phyloP scores from a whole-genome alignment of 225 moss, liverwort and hornwort species.

The Neckera pumila region DNA sequence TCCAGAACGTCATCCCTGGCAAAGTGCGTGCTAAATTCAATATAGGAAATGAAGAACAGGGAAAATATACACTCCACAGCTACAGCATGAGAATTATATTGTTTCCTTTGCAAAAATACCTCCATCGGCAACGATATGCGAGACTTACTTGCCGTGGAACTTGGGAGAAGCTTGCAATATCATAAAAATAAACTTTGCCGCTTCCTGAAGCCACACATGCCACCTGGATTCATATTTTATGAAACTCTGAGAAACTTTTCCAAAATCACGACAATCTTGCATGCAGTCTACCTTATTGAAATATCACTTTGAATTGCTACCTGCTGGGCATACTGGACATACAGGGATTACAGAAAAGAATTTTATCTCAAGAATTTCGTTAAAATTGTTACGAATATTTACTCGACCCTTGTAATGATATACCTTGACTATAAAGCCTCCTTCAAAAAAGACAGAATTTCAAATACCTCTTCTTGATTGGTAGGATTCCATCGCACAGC shows the following conservation, averaged over 20 bases:
- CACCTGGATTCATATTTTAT: conserved; percentile 35
- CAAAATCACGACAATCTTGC: neutral
- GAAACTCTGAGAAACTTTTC: neutral
- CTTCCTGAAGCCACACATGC: conserved; percentile 74
- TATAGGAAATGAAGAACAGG: neutral
- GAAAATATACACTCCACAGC: neutral
- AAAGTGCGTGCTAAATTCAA: neutral
- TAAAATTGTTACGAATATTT: neutral
- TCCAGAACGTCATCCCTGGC: neutral
- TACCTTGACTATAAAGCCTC: neutral
- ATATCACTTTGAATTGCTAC: neutral
- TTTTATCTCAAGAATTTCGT: neutral
- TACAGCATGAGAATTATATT: neutral
- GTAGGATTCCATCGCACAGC: conserved; percentile 82
- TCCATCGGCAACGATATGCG: neutral
- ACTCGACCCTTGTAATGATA: neutral
- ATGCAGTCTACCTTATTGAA: neutral
- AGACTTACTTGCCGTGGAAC: conserved; percentile 53
- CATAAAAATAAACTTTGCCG: conserved; percentile 47
- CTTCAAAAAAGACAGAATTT: neutral
- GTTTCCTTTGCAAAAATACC: neutral
- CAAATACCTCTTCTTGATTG: conserved; percentile 75
- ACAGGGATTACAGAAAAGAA: neutral
- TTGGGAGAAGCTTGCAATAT: conserved; percentile 49
- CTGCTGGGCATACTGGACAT: neutral